Base-by-base conservation (phyloP, 345 rosid species). In the Raphanus raphanistrum region DNA sequence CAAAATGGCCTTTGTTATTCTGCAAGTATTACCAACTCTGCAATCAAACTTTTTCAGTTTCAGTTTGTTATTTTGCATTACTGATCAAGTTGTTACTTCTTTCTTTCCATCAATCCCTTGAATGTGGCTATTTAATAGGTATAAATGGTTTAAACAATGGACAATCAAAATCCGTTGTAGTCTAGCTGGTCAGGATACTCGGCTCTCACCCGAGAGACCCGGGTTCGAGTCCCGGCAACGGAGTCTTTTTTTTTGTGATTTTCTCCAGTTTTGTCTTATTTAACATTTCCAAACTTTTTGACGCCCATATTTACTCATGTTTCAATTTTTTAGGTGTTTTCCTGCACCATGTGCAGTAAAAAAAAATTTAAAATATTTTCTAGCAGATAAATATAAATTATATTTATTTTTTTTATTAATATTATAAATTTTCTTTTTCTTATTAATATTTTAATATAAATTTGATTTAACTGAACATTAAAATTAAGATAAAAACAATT, bases 121-220 rank as follows among this genome's bases (percentile, higher is more conserved):
- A 58, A 52, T 15, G 8, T 52, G 58, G 4, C 1, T 5, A 16
- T 6, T 52, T 0, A 6, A 52, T 0, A 15, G 0, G 0, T 5
- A 50, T n/a, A 50, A 6, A 52, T 0, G 0, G 2, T 15, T 15
- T 16, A 13, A 48, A 48, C 55, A 48, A 13, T 5, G 2, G 1
- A 52, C 4, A 0, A 15, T 1, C 60, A 54, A 33, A 41, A 15
- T 76, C 81, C 77, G 70, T 71, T 71, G 71, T 72, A 81, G 84
- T 81, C 84, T 81, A 84, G 93, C 64, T 68, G 90, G 89, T 86
- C 67, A 86, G 90, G 92, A 85, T 89, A 87, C 84, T 88, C 83
- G 90, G 90, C 91, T 89, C 88, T 87, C 96, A 84, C 86, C 85
- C 84, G 84, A 87, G 82, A 79, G 90, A 82, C 88, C 85, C 88